Conservation (phyloP, 345 rosid genomes). For the Eucalyptus curtisii region DNA sequence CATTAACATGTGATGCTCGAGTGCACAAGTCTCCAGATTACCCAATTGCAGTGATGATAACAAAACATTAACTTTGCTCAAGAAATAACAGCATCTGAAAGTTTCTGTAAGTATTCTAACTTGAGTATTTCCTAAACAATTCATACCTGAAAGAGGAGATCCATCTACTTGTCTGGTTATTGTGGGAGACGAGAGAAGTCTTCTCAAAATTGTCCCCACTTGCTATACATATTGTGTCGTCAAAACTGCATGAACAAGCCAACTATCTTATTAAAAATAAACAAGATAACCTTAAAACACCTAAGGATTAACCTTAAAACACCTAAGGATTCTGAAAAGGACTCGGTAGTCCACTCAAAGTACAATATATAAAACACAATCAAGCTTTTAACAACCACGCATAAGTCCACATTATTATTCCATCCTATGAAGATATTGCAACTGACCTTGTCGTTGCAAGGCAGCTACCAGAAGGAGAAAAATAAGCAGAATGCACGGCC, state of each 20-base stretch:
- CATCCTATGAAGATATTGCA: not conserved
- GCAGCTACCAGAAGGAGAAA: conserved; percentile 71
- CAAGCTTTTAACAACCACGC: not conserved
- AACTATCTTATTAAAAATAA: not conserved
- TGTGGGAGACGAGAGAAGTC: conserved; percentile 30
- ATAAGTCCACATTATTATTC: not conserved
- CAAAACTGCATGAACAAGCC: conserved; percentile 26
- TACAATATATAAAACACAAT: not conserved
- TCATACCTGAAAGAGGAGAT: conserved; percentile 56
- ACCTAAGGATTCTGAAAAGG: not conserved
- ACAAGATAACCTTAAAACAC: not conserved
- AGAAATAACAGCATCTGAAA: not conserved
- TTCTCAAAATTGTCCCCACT: conserved; percentile 46
- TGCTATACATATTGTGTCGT: conserved; percentile 38
- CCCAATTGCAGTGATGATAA: not conserved
- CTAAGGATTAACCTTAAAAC: not conserved
- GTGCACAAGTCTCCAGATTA: not conserved
- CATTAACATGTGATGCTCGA: not conserved
- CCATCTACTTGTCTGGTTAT: conserved; percentile 59
- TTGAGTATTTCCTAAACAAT: not conserved
- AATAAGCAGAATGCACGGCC: conserved; percentile 75
- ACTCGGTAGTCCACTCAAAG: not conserved
- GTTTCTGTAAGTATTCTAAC: not conserved
- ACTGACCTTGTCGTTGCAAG: conserved; percentile 73
- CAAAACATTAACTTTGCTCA: not conserved